Percentiles rank a stretch among this genome's conserved stretches.
phyloP scores from a whole-genome alignment of 208 protist species.

The Trichomonas vaginalis region DNA sequence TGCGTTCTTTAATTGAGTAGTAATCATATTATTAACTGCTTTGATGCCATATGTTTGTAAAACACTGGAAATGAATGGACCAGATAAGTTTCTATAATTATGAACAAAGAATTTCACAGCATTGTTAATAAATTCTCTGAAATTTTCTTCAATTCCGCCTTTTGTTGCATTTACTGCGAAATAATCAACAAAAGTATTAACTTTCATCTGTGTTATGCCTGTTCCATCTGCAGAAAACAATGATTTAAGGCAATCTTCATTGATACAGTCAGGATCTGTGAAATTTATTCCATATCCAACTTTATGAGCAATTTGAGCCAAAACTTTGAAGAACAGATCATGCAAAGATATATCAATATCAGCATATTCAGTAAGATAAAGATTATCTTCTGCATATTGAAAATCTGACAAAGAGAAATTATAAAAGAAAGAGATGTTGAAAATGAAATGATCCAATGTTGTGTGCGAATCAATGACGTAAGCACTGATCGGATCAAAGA shows the following conservation, averaged over 20 bases:
- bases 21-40: neutral
- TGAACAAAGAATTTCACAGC: neutral
- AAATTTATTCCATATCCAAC: neutral
- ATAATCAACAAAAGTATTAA: neutral
- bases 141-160: neutral
- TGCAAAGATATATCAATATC: neutral
- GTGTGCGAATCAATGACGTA: neutral
- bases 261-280: neutral
- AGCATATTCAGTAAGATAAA: neutral
- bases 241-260: neutral
- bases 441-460: neutral
- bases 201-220: neutral
- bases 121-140: neutral
- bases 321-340: neutral
- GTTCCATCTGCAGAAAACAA: neutral
- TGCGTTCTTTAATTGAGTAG: neutral
- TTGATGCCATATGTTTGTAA: neutral
- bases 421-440: neutral
- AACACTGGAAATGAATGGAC: neutral
- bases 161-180: neutral
- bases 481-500: neutral
- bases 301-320: neutral
- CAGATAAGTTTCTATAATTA: neutral
- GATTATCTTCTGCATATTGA: neutral
- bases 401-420: neutral